Evolutionary conservation across 2,329 filamentous ascomycete genomes (phyloP), one percentile per base, ranked within the genome.

Genomic region (Emmonsiellopsis sp.): DNA sequence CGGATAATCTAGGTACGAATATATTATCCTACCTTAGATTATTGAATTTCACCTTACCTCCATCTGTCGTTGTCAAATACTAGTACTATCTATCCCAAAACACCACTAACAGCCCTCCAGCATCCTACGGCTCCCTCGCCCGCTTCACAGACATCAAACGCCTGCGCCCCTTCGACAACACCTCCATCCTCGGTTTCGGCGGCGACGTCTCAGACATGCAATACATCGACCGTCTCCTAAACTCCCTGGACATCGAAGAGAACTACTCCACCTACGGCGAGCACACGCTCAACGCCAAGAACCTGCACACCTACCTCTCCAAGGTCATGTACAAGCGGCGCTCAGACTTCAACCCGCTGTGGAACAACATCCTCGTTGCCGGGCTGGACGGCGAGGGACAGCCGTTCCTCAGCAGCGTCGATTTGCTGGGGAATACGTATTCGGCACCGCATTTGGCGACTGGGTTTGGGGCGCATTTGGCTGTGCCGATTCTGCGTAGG

Each of bases 151-250:
- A 96, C 71, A 89, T 97, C 69, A 94, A 96, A 77, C 91, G 93
- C 68, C 85, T 98, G 62, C 89, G 89, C 64, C 81, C 84, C 63
- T 97, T 97, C 74, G 89, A 90, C 74, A 79, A 84, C 61, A 83
- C 85, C 60, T 85, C 89, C 32, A 82, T 97, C 56, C 80, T 98
- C 67, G 93, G 93, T 65, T 95, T 97, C 75, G 89, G 90, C 70
- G 93, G 93, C 71, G 93, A 98, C 76, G 86, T 98, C 64, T 95
- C 89, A 60, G 93, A 98, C 78, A 97, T 98, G 93, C 93, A 98
- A 78, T 94, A 94, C 78, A 84, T 98, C 62, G 87, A 95, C 81
- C 79, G 93, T 63, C 83, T 95, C 66, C 85, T 98, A 63, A 85
- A 81, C 67, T 86, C 88, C 58, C 86, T 97, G 64, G 84, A 87